phyloP scores from a whole-genome alignment of 495 filamentous ascomycete species.

The Podospora comata region DNA sequence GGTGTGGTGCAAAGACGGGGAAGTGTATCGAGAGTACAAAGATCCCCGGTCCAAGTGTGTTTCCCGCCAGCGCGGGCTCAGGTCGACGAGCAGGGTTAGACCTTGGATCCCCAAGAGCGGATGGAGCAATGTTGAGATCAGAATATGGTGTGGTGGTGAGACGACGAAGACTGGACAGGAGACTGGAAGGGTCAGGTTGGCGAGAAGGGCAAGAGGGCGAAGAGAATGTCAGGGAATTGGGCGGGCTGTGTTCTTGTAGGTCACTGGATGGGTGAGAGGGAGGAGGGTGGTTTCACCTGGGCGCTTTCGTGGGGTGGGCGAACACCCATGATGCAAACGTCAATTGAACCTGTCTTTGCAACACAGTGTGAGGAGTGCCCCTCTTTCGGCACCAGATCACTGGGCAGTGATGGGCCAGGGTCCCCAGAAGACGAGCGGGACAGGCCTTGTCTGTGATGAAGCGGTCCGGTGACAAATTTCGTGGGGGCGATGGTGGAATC shows the following conservation, averaged over 20 bases:
- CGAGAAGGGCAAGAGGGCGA: not conserved
- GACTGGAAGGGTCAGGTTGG: not conserved
- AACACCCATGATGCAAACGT: conserved; percentile 1
- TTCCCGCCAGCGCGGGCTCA: conserved; percentile 2
- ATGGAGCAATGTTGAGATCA: not conserved
- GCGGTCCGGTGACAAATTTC: conserved; percentile 21
- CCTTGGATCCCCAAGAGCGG: not conserved
- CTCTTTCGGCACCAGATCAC: not conserved
- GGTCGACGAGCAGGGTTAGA: not conserved
- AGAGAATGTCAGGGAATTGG: not conserved
- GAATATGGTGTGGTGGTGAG: not conserved
- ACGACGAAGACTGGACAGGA: not conserved
- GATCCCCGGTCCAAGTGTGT: conserved; percentile 5
- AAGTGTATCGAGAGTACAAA: not conserved
- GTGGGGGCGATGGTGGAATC: conserved; percentile 21
- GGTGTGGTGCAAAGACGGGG: conserved; percentile 12
- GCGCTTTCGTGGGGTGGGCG: not conserved
- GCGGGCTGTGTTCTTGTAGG: conserved; percentile 7
- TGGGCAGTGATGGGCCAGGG: not conserved
- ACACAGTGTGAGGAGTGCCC: not conserved
- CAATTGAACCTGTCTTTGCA: not conserved
- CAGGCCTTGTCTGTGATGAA: conserved; percentile 13
- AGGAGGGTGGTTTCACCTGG: conserved; percentile 6
- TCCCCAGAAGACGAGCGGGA: not conserved
- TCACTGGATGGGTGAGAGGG: conserved; percentile 14